Conservation (phyloP, 331 rosid species). For the Rosa hybrid region DNA sequence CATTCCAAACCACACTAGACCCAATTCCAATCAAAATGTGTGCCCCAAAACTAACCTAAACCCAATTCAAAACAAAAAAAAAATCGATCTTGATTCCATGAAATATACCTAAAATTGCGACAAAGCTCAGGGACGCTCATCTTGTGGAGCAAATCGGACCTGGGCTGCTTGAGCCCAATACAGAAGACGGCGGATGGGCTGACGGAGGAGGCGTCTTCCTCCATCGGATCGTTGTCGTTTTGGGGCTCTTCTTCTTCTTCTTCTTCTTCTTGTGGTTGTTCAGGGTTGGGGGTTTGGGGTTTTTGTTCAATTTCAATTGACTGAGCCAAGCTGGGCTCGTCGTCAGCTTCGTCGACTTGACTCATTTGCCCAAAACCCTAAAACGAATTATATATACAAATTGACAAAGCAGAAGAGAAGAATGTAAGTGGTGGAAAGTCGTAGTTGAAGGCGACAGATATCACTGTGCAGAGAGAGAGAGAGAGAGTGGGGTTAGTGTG, state of each 20-base stretch:
- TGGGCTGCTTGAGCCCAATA: constrained; percentile 68
- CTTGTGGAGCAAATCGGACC: constrained; percentile 69
- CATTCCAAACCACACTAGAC: constrained; percentile 2
- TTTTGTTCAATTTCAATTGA: constrained; percentile 41
- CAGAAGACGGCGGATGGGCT: constrained; percentile 73
- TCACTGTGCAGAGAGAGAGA: constrained; percentile 40
- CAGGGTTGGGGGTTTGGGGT: constrained; percentile 26
- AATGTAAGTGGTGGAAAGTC: constrained; percentile 67
- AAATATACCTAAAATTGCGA: constrained; percentile 78
- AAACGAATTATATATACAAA: constrained; percentile 36
- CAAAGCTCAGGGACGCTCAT: constrained; percentile 90
- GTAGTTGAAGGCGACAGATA: constrained; percentile 83
- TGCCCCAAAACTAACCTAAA: too few species aligned
- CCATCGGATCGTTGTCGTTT: constrained; percentile 59
- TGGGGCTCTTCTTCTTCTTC: constrained; percentile 46
- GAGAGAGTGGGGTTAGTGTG: constrained; percentile 54
- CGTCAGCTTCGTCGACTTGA: constrained; percentile 68
- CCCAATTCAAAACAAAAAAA: too few species aligned
- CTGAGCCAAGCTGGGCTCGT: constrained; percentile 42
- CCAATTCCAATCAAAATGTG: background rate
- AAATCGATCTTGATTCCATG: background rate
- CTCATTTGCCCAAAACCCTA: constrained; percentile 59
- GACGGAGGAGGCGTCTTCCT: constrained; percentile 49
- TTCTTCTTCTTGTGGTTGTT: constrained; percentile 5
- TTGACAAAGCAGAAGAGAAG: constrained; percentile 20